Evolutionary conservation across 169 alveolate genomes (phyloP), one percentile per base, ranked within the genome.

Genomic region (Miamiensis avidus): DNA sequence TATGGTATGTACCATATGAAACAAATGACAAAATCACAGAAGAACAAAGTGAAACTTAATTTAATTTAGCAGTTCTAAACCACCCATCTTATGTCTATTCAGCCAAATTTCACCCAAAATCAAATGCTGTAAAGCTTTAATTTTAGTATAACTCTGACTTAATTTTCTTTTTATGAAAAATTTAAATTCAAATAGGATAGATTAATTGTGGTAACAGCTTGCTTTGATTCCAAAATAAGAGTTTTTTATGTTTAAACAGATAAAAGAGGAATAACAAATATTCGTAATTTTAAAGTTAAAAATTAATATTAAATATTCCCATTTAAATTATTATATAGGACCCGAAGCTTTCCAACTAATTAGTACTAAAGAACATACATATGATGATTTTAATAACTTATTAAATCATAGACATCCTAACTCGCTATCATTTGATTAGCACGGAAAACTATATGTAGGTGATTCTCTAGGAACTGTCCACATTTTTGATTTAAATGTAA

Each of bases 51-150:
- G 89, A 85, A 74, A 34, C 34, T 31, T 76, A 81, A 78, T 95
- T 84, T 89, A 86, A 82, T 74, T 74, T 90, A 65, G 84, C 86
- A 65, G 88, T 85, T 74, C 75, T 95, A 0, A 75, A 77, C 32
- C 97, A 95, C 89, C 95, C 97, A 16, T 93, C 96, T 0, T 95
- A 89, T 86, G 97, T 93, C 29, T 93, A 95, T 83, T 90, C 89
- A 1, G 94, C 93, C 6, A 79, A 85, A 49, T 93, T 95, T 65
- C 89, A 74, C 82, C 95, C 95, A 11, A 49, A 49, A 49, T 49
- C 69, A 11, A 49, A 49, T 11, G 26, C 69, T 11, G 69, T 49
- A 49, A 49, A 49, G 20, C 4, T 11, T 11, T 49, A 49, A 11
- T 4, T 49, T 20, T 11, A 49, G 20, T 11, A 11, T 11, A 49